phyloP scores from a whole-genome alignment of 1,284 basidiomycete genomes.

The Malassezia globosa region DNA sequence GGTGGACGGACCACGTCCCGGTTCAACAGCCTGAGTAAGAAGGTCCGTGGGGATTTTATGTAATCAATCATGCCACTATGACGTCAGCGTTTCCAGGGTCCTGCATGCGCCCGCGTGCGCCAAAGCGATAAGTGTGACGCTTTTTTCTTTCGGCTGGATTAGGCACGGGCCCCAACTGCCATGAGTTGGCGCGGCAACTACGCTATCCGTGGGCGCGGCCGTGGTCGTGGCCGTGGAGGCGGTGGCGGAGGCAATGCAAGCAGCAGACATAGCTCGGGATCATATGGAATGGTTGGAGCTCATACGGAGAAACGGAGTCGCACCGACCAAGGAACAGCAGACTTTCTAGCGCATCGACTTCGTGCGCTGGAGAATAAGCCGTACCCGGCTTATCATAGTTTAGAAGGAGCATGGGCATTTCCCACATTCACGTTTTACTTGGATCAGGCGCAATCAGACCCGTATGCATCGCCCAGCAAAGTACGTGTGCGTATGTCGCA shows the following conservation, averaged over 20 bases:
- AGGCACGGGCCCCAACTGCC: too few relatives aligned
- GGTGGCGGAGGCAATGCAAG: conserved; percentile 11
- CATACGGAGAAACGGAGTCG: background rate
- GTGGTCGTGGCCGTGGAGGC: conserved; percentile 3
- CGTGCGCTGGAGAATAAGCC: conserved; percentile 9
- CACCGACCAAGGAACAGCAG: background rate
- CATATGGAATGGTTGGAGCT: background rate
- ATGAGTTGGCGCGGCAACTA: background rate
- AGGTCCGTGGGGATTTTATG: background rate
- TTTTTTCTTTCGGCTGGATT: too few relatives aligned
- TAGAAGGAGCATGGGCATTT: conserved; percentile 16
- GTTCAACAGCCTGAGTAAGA: too few relatives aligned
- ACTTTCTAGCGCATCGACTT: conserved; percentile 1
- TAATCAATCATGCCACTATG: background rate
- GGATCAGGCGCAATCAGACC: conserved; percentile 18
- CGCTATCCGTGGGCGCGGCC: background rate
- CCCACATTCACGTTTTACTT: conserved; percentile 4
- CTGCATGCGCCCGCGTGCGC: too few relatives aligned
- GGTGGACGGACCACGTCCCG: background rate
- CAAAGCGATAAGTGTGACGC: too few relatives aligned
- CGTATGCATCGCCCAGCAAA: conserved; percentile 17
- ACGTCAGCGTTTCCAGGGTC: background rate
- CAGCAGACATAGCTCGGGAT: background rate
- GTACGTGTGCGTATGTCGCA: conserved; percentile 8
- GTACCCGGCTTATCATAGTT: conserved; percentile 18